These are phyloP conservation scores for Dictyostelium capitatum DNA, from an alignment of 78 protist genomes.

Conservation along the genomic window DNA sequence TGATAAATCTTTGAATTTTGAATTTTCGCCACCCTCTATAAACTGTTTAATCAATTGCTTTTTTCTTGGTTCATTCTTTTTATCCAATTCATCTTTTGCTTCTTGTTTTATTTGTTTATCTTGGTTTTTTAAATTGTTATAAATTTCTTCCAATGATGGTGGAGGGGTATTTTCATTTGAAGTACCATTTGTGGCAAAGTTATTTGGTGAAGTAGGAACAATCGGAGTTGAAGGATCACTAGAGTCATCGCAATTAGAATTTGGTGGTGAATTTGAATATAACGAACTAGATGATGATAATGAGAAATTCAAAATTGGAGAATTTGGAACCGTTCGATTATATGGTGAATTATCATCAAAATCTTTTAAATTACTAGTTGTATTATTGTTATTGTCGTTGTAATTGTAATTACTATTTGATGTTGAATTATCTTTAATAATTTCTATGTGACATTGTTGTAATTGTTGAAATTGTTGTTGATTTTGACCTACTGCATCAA, in stretches of 20 bases:
- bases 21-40: not conserved
- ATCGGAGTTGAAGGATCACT: not conserved
- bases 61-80: not conserved
- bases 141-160: too few species aligned
- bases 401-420: not conserved
- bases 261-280: not conserved
- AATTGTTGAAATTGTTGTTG: not conserved
- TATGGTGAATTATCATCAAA: not conserved
- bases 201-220: not conserved
- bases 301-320: not conserved
- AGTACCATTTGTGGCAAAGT: not conserved
- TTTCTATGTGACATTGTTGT: constrained; percentile 5
- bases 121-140: not conserved
- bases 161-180: too few species aligned
- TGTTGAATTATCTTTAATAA: not conserved
- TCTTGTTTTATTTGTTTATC: not conserved
- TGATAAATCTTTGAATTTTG: not conserved
- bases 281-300: not conserved
- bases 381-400: too few species aligned
- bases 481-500: not conserved
- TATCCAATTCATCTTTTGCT: not conserved
- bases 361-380: too few species aligned
- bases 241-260: not conserved
- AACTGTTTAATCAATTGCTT: not conserved
- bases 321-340: not conserved